A percentile compares a stretch with the other conserved stretches of the same genome.
phyloP scores from a whole-genome alignment of 2,329 filamentous ascomycete species.

The Penicillium sp. region DNA sequence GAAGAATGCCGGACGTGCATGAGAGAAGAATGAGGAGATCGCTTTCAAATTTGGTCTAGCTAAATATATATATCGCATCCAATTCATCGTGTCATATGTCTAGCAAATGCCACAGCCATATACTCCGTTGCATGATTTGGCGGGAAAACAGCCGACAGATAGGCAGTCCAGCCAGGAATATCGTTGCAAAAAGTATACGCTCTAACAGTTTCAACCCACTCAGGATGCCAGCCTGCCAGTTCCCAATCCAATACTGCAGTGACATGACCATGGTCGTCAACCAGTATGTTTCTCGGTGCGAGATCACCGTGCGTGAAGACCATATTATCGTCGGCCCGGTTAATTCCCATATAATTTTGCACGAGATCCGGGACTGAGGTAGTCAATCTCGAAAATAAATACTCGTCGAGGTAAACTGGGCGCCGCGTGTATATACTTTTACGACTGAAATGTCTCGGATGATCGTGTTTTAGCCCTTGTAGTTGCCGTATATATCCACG shows the following conservation, averaged over 20 bases:
- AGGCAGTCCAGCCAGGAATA: not conserved
- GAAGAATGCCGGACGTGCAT: not conserved
- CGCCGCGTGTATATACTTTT: not conserved
- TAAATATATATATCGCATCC: not conserved
- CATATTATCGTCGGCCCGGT: not conserved
- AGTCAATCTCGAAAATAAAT: not conserved
- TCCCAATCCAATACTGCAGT: conserved; percentile 10
- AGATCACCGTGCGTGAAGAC: conserved; percentile 9
- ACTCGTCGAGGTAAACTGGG: not conserved
- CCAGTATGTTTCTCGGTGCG: conserved; percentile 7
- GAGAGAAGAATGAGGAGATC: not conserved
- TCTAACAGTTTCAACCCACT: conserved; percentile 1
- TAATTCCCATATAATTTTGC: not conserved
- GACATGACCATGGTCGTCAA: conserved; percentile 2
- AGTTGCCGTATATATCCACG: conserved; percentile 2
- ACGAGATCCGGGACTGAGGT: not conserved
- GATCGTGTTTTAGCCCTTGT: not conserved
- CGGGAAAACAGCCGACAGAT: conserved; percentile 1
- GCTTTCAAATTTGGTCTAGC: not conserved
- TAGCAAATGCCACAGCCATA: not conserved
- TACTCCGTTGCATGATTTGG: not conserved
- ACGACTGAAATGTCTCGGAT: not conserved
- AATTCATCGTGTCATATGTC: not conserved
- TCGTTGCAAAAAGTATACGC: not conserved
- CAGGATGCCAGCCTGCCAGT: conserved; percentile 6